Conservation (phyloP, 106 monocot species). For the Allium sativum region DNA sequence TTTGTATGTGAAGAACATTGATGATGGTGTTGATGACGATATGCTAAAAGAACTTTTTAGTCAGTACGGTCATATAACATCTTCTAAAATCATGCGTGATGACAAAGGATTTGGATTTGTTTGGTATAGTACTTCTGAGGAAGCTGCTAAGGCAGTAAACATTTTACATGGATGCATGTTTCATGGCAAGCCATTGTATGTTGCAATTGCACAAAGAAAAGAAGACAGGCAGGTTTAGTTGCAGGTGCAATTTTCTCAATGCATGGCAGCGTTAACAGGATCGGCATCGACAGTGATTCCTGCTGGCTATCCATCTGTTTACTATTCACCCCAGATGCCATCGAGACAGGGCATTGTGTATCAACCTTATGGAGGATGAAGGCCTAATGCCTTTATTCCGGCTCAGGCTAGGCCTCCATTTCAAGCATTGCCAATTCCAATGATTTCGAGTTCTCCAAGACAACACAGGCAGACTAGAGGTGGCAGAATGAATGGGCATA, state of each 20-base stretch:
- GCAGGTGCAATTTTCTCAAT: constrained; percentile 41
- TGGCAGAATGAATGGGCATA: constrained; percentile 34
- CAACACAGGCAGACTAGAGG: constrained; percentile 39
- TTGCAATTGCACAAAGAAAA: constrained; percentile 73
- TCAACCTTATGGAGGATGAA: constrained; percentile 42
- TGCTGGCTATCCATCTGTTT: constrained; percentile 38
- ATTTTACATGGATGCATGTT: constrained; percentile 69
- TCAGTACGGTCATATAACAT: constrained; percentile 51
- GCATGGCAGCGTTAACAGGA: constrained; percentile 21
- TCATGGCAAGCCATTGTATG: constrained; percentile 85
- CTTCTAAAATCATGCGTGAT: constrained; percentile 61
- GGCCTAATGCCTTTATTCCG: constrained; percentile 32
- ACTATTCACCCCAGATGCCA: constrained; percentile 34
- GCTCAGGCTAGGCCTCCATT: constrained; percentile 29
- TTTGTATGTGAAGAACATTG: constrained; percentile 81
- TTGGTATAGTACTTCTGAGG: constrained; percentile 37
- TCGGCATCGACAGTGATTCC: constrained; percentile 26
- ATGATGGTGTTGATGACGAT: constrained; percentile 53
- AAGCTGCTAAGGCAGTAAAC: constrained; percentile 34
- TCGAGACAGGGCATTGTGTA: constrained; percentile 30
- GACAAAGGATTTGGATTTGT: constrained; percentile 85
- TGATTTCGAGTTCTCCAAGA: constrained; percentile 28
- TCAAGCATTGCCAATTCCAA: constrained; percentile 33
- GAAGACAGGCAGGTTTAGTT: constrained; percentile 48
- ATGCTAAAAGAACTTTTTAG: constrained; percentile 47